Percentiles rank a stretch among this genome's conserved stretches.
Evolutionary conservation across 495 filamentous ascomycete genomes (phyloP).

Genomic region (Eremomyces bilateralis): DNA sequence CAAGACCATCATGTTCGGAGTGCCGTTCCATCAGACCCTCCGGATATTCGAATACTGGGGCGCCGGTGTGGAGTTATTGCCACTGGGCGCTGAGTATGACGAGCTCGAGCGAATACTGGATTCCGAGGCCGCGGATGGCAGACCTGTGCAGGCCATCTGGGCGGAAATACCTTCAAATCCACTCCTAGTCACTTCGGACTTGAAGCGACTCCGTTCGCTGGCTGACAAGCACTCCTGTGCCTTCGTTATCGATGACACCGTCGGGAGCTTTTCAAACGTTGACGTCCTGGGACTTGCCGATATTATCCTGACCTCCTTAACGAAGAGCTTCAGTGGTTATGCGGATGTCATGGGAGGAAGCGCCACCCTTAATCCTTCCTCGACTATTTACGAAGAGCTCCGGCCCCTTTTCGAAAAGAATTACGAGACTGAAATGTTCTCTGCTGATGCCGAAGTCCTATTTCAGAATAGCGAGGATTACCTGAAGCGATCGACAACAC

Average conservation of each 20-base stretch:
- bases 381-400: constrained; percentile 13
- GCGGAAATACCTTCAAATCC: constrained; percentile 19
- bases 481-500: constrained; percentile 17
- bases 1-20: constrained; percentile 13
- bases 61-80: constrained; percentile 4
- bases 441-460: constrained; percentile 21
- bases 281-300: constrained; percentile 20
- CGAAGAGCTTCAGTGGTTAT: constrained; percentile 29
- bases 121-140: constrained; percentile 1
- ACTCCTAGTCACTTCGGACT: constrained; percentile 11
- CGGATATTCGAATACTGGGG: constrained; percentile 13
- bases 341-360: constrained; percentile 30
- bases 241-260: constrained; percentile 19
- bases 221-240: constrained; percentile 15
- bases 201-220: constrained; percentile 12
- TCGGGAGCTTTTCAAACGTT: constrained; percentile 18
- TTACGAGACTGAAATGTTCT: constrained; percentile 22
- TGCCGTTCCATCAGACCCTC: constrained; percentile 13
- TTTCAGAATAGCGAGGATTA: constrained; percentile 23
- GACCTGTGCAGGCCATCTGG: constrained; percentile 13
- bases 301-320: constrained; percentile 25
- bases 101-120: not conserved
- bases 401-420: constrained; percentile 10
- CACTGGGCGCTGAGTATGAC: not conserved
- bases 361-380: constrained; percentile 21